A percentile compares a stretch with the other conserved stretches of the same genome.
phyloP scores from a whole-genome alignment of 768 basidiomycete species.

The Mycena metata region DNA sequence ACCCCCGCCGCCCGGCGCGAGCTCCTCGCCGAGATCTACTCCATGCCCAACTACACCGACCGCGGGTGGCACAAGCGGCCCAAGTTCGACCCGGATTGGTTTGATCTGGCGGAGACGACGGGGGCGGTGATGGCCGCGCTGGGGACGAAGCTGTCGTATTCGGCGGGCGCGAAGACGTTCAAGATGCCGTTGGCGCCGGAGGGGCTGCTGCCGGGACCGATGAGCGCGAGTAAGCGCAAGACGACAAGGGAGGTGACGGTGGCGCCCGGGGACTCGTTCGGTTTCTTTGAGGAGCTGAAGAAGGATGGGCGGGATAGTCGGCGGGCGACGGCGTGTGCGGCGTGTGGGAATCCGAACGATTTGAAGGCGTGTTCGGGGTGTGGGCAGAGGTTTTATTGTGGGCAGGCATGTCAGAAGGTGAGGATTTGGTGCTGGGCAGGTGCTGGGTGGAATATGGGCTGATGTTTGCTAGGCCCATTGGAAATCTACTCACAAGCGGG shows the following conservation, averaged over 20 bases:
- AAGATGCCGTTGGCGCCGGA: constrained; percentile 36
- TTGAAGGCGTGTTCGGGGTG: constrained; percentile 35
- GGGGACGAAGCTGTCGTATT: constrained; percentile 39
- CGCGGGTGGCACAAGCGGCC: constrained; percentile 36
- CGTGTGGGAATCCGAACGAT: constrained; percentile 43
- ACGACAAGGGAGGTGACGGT: constrained; percentile 34
- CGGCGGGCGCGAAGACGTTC: constrained; percentile 40
- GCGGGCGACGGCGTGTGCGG: constrained; percentile 41
- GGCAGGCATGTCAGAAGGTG: constrained; percentile 38
- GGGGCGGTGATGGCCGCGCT: constrained; percentile 38
- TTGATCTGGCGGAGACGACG: constrained; percentile 39
- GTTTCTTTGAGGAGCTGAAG: constrained; percentile 42
- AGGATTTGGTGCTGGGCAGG: too few relatives aligned
- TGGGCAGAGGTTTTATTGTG: constrained; percentile 37
- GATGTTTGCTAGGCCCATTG: constrained; percentile 37
- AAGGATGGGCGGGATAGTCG: constrained; percentile 40
- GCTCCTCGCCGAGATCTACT: constrained; percentile 39
- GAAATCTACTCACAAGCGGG: constrained; percentile 41
- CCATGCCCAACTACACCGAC: constrained; percentile 40
- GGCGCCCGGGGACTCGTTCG: constrained; percentile 29
- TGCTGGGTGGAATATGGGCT: constrained; percentile 16
- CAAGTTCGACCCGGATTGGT: constrained; percentile 39
- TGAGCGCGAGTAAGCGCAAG: constrained; percentile 27
- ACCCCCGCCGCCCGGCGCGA: constrained; percentile 36
- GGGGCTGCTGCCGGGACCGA: constrained; percentile 16